phyloP scores from a whole-genome alignment of 2,329 filamentous ascomycete species.

The Fusarium beomiforme region DNA sequence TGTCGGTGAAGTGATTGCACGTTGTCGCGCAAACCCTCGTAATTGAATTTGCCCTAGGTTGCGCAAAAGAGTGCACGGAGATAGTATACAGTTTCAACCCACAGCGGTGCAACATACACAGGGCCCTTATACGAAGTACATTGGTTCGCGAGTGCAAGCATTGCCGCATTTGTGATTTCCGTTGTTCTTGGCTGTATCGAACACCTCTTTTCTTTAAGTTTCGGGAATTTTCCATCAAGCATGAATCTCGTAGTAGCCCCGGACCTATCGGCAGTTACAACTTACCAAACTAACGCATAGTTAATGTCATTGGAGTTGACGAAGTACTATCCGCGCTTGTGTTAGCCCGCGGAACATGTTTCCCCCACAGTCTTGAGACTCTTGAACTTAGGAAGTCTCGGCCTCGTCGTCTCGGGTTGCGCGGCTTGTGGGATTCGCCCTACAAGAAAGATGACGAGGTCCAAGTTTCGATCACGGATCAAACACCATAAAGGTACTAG shows the following conservation, averaged over 20 bases:
- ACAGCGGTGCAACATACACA: slow-evolving; percentile 9
- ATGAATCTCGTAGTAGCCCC: background rate
- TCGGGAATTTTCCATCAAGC: background rate
- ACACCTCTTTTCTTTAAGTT: background rate
- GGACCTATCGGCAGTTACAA: background rate
- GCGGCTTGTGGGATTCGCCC: background rate
- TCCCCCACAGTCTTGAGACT: background rate
- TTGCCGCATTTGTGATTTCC: background rate
- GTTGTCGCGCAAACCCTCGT: background rate
- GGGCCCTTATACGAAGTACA: slow-evolving; percentile 14
- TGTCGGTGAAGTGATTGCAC: background rate
- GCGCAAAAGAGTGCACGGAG: background rate
- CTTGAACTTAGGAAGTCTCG: background rate
- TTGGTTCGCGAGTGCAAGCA: background rate
- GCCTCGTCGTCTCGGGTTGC: background rate
- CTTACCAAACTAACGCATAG: background rate
- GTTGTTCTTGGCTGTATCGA: background rate
- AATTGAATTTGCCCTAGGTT: slow-evolving; percentile 12
- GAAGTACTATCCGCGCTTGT: background rate
- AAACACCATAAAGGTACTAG: slow-evolving; percentile 3
- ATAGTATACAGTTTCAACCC: slow-evolving; percentile 13
- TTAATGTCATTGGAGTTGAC: background rate
- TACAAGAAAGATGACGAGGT: background rate
- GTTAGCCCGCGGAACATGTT: background rate
- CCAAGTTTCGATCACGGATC: slow-evolving; percentile 1